Conservation (phyloP, 345 rosid species). For the Schrenkiella parvula region DNA sequence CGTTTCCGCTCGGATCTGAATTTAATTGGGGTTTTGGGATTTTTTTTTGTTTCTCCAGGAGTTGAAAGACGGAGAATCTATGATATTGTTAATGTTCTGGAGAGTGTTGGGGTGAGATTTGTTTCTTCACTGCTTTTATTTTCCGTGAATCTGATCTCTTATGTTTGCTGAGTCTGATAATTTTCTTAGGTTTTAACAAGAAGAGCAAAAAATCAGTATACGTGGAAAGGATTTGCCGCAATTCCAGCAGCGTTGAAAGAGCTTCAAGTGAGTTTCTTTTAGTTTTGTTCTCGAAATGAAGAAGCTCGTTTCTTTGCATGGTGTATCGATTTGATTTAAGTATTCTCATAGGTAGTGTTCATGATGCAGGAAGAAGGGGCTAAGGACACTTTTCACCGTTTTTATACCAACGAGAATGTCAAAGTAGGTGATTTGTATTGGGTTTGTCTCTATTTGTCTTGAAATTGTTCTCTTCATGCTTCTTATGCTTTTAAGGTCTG, state of each 20-base stretch:
- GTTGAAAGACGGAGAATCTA: slow-evolving; percentile 88
- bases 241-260: slow-evolving; percentile 60
- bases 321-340: neutral
- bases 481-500: neutral
- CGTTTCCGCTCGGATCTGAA: neutral
- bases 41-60: slow-evolving; percentile 36
- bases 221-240: slow-evolving; percentile 78
- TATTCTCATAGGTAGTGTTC: neutral
- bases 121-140: neutral
- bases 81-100: slow-evolving; percentile 81
- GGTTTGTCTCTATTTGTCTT: neutral
- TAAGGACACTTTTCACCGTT: slow-evolving; percentile 42
- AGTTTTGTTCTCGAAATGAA: neutral
- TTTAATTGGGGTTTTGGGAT: neutral
- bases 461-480: neutral
- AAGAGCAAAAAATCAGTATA: slow-evolving; percentile 69
- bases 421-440: slow-evolving; percentile 43
- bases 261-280: slow-evolving; percentile 42
- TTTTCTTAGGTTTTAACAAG: slow-evolving; percentile 61
- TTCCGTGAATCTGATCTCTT: neutral
- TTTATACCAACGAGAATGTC: slow-evolving; percentile 37
- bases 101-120: slow-evolving; percentile 78
- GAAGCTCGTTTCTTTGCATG: neutral
- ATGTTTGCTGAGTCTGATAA: neutral
- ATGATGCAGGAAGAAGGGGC: slow-evolving; percentile 58